A percentile compares a stretch with the other conserved stretches of the same genome.
phyloP scores from a whole-genome alignment of 352 stramenopile species.

The Globisporangium mamillatum region DNA sequence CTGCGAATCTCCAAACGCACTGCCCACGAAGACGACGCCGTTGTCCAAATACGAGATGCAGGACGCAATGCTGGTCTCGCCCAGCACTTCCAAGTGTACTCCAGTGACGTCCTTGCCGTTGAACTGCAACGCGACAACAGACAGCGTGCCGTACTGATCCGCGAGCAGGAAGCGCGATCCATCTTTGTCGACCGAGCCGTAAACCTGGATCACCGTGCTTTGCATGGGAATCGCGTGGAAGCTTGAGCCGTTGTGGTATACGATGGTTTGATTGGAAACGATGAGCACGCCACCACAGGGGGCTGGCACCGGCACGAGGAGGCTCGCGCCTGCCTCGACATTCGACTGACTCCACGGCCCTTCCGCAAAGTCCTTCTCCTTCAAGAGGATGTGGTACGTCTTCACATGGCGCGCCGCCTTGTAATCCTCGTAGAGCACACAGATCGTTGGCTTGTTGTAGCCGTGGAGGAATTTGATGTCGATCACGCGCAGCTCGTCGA shows the following conservation, averaged over 20 bases:
- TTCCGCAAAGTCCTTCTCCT: constrained; percentile 89
- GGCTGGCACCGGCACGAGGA: constrained; percentile 86
- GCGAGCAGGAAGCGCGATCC: constrained; percentile 87
- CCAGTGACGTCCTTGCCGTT: constrained; percentile 67
- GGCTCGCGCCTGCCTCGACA: constrained; percentile 82
- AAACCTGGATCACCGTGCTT: constrained; percentile 88
- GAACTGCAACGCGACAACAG: constrained; percentile 85
- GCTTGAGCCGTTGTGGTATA: constrained; percentile 88
- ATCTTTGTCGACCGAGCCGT: constrained; percentile 85
- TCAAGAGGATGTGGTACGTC: constrained; percentile 89
- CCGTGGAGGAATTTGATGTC: constrained; percentile 93
- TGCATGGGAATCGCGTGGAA: constrained; percentile 92
- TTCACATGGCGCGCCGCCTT: constrained; percentile 89
- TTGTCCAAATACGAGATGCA: constrained; percentile 93
- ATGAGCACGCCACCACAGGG: constrained; percentile 87
- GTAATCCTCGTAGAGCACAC: constrained; percentile 91
- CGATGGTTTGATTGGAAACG: constrained; percentile 90
- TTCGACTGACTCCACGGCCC: constrained; percentile 89
- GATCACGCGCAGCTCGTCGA: constrained; percentile 91
- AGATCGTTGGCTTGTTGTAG: constrained; percentile 87
- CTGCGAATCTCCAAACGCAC: constrained; percentile 93
- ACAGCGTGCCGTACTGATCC: constrained; percentile 88
- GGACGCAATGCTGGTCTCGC: constrained; percentile 90
- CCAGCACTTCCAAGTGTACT: constrained; percentile 92
- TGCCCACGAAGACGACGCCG: constrained; percentile 95